phyloP scores from a whole-genome alignment of 1,284 basidiomycete genomes.

The Leccinum colubrinum region DNA sequence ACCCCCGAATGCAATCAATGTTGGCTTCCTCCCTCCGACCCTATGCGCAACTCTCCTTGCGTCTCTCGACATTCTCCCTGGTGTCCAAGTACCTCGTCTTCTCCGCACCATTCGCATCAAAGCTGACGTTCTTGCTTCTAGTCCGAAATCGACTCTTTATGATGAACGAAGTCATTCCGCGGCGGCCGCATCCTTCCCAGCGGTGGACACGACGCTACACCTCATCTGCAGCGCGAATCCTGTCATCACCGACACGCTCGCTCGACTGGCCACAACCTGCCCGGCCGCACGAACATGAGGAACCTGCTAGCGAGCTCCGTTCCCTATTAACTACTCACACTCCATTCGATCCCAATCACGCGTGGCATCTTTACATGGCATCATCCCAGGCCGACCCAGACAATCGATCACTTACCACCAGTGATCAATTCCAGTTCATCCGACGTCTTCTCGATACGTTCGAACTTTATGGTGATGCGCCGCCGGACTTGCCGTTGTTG shows the following conservation, averaged over 20 bases:
- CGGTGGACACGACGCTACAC: conserved; percentile 26
- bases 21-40: conserved; percentile 12
- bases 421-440: conserved; percentile 34
- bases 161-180: conserved; percentile 32
- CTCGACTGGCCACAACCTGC: conserved; percentile 8
- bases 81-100: conserved; percentile 34
- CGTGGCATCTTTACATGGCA: conserved; percentile 36
- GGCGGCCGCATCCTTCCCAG: conserved; percentile 26
- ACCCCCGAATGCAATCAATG: conserved; percentile 30
- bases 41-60: conserved; percentile 42
- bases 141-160: conserved; percentile 33
- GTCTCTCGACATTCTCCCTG: conserved; percentile 40
- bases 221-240: conserved; percentile 27
- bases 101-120: not conserved
- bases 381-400: conserved; percentile 18
- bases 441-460: conserved; percentile 31
- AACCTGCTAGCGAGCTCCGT: conserved; percentile 16
- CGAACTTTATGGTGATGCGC: conserved; percentile 26
- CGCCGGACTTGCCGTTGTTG: conserved; percentile 26
- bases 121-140: conserved; percentile 18
- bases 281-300: conserved; percentile 4
- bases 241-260: conserved; percentile 10
- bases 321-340: conserved; percentile 18
- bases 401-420: conserved; percentile 10
- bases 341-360: conserved; percentile 37